Conservation (phyloP, 352 stramenopile species). For the Saprolegnia parasitica region DNA sequence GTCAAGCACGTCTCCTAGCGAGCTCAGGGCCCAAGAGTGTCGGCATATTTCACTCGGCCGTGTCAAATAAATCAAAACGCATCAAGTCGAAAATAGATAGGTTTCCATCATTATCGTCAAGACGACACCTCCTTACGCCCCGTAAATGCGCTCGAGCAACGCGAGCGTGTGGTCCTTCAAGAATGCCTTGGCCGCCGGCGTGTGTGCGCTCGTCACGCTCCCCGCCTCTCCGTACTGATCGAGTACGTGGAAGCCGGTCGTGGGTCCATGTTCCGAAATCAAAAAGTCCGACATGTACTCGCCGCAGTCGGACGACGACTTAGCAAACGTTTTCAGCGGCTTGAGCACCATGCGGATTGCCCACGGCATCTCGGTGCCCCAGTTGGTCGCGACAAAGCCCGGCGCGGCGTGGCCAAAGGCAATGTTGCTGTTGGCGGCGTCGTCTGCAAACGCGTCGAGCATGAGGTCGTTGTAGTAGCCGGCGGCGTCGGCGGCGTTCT, state of each 20-base stretch:
- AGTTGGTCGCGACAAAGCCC: conserved; percentile 49
- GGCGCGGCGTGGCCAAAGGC: conserved; percentile 44
- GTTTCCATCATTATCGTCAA: neutral
- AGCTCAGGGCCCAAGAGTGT: no score
- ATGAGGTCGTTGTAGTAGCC: conserved; percentile 54
- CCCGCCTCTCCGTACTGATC: conserved; percentile 8
- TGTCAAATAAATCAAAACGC: no score
- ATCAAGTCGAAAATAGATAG: neutral
- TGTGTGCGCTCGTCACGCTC: conserved; percentile 10
- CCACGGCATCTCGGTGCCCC: conserved; percentile 45
- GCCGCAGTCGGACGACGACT: conserved; percentile 19
- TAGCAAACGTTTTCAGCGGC: conserved; percentile 30
- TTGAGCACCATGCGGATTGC: conserved; percentile 33
- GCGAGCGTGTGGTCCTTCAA: conserved; percentile 10
- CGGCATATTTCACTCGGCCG: no score
- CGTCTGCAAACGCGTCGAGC: conserved; percentile 36
- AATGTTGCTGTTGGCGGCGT: conserved; percentile 29
- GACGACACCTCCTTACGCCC: neutral
- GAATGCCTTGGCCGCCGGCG: conserved; percentile 13
- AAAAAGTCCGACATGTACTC: conserved; percentile 24
- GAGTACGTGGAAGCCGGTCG: neutral
- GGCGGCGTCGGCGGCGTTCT: conserved; percentile 47
- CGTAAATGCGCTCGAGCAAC: neutral
- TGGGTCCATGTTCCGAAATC: neutral
- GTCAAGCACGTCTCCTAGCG: no score